Evolutionary conservation across 805 yeast species (phyloP), one percentile per base, ranked within the genome.

Genomic region (Lipomyces mesembrius): DNA sequence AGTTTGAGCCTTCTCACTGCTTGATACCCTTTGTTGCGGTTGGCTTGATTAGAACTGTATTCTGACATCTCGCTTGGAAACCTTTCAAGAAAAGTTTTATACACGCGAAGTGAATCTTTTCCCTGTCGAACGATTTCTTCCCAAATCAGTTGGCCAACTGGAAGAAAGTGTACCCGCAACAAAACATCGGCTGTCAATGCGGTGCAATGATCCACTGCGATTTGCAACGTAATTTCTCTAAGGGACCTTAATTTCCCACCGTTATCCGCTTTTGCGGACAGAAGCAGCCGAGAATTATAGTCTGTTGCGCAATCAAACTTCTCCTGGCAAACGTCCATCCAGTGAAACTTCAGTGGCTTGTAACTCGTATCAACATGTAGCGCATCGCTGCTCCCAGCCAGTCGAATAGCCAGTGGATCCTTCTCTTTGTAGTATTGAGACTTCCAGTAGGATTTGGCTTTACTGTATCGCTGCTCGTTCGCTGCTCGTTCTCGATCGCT

Each of bases 271-370:
- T n/a, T 43, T 43, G 22, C 49, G 14, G 49, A 43, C 20, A n/a
- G 9, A 17, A 9, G n/a, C 20, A n/a, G 9, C 49, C 2, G 20
- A 9, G 49, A n/a, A 5, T 17, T 17, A n/a, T 8, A 43, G 1
- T n/a, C 20, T 2, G 9, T 43, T 43, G 20, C 11, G 22, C 0
- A 43, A 6, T 43, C 49, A 43, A 43, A 43, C 20, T 43, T 43
- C 49, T 43, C 49, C 49, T n/a, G 49, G 20, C 49, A 43, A 17
- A n/a, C 22, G 49, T 43, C 49, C 49, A 43, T 43, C 49, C 49
- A 43, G 22, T 43, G 20, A 43, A 43, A 43, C 22, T 17, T 17
- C 22, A n/a, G 49, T 43, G 49, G 49, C 22, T 43, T 43, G 20
- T 43, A 43, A n/a, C 49, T 43, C 22, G 22, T 43, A 43, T 43